Conservation (phyloP, 1,284 basidiomycete genomes). For the Austropuccinia psidii region DNA sequence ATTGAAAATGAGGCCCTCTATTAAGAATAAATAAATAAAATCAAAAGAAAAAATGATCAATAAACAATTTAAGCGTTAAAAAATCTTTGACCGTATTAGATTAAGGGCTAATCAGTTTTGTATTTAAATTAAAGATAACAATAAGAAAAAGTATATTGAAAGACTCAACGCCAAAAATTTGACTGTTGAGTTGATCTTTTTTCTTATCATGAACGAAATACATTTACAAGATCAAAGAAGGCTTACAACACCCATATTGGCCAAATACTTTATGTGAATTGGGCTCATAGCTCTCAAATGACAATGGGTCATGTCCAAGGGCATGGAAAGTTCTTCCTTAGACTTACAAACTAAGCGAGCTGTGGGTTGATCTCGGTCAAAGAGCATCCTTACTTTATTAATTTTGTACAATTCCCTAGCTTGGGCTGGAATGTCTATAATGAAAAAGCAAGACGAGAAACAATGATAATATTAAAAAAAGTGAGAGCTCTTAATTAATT, state of each 20-base stretch:
- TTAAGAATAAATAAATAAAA: constrained; percentile 44
- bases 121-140: constrained; percentile 56
- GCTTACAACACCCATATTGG: constrained; percentile 53
- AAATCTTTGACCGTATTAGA: constrained; percentile 64
- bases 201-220: neutral
- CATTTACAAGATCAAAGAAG: constrained; percentile 13
- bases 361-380: constrained; percentile 67
- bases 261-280: constrained; percentile 66
- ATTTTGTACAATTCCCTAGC: constrained; percentile 55
- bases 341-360: constrained; percentile 66
- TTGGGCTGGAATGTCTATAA: constrained; percentile 55
- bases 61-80: neutral
- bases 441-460: constrained; percentile 39
- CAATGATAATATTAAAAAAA: neutral
- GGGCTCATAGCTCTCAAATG: constrained; percentile 82
- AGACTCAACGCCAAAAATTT: neutral
- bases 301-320: constrained; percentile 80
- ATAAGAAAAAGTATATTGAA: neutral
- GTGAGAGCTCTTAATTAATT: neutral
- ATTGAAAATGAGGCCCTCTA: constrained; percentile 45
- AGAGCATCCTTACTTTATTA: constrained; percentile 73
- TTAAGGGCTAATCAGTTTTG: constrained; percentile 68
- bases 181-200: neutral
- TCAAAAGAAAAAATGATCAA: constrained; percentile 4
- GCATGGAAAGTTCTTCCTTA: constrained; percentile 61